A percentile compares a stretch with the other conserved stretches of the same genome.
Conservation (phyloP, 768 basidiomycete species). For the Leccinum obscurum region DNA sequence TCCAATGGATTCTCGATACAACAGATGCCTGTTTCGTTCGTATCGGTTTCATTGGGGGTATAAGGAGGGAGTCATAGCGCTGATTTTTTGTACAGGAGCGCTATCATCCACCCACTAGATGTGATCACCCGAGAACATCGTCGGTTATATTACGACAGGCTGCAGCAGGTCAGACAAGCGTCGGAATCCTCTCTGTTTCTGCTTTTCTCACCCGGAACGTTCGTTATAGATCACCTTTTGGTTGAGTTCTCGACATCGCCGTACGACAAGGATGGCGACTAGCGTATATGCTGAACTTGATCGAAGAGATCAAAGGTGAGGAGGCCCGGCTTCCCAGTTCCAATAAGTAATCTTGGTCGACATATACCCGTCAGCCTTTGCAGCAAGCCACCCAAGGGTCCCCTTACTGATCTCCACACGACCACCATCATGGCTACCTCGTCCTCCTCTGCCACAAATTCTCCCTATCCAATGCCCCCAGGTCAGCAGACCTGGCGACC, state of each 20-base stretch:
- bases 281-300: too few species aligned
- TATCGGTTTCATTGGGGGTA: slow-evolving; percentile 4
- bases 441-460: slow-evolving; percentile 31
- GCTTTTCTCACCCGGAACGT: too few species aligned
- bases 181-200: too few species aligned
- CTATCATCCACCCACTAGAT: slow-evolving; percentile 26
- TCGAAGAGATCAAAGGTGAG: too few species aligned
- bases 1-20: slow-evolving; percentile 59
- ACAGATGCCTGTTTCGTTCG: slow-evolving; percentile 59
- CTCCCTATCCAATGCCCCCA: slow-evolving; percentile 58
- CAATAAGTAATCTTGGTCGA: too few species aligned
- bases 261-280: too few species aligned
- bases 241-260: too few species aligned
- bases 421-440: slow-evolving; percentile 36
- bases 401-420: slow-evolving; percentile 24
- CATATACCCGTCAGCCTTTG: slow-evolving; percentile 13
- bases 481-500: slow-evolving; percentile 66
- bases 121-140: slow-evolving; percentile 36
- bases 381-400: slow-evolving; percentile 14
- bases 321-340: too few species aligned
- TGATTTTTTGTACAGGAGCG: slow-evolving; percentile 8
- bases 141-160: too few species aligned
- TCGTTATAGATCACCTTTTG: too few species aligned
- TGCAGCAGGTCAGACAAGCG: too few species aligned
- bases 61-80: background rate